Conservation (phyloP, 2,329 filamentous ascomycete species). For the Triangularia setosa region DNA sequence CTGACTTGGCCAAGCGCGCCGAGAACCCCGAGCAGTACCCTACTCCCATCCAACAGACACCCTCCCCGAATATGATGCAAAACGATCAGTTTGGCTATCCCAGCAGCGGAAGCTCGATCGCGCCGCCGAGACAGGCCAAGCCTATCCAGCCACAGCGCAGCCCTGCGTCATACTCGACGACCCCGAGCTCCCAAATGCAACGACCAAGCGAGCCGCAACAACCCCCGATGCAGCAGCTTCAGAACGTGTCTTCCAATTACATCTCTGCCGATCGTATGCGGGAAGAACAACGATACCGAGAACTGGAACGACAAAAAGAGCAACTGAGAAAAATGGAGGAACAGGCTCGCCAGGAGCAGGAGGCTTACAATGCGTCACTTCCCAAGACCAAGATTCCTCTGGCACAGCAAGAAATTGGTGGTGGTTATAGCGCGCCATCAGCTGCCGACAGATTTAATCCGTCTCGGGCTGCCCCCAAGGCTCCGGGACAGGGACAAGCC, state of each 20-base stretch:
- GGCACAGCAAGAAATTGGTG: constrained; percentile 80
- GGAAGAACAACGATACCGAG: constrained; percentile 59
- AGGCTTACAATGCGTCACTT: constrained; percentile 84
- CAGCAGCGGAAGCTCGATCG: constrained; percentile 55
- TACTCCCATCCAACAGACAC: constrained; percentile 65
- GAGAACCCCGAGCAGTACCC: constrained; percentile 68
- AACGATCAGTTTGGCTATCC: constrained; percentile 62
- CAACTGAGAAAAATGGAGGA: constrained; percentile 57
- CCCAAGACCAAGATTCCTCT: constrained; percentile 76
- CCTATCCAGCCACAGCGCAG: constrained; percentile 42
- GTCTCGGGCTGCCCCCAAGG: constrained; percentile 70
- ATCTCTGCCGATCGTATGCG: constrained; percentile 46
- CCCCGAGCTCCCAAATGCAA: constrained; percentile 36
- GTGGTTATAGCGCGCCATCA: constrained; percentile 57
- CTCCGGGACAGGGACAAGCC: constrained; percentile 46
- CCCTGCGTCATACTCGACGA: constrained; percentile 37
- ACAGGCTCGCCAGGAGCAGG: constrained; percentile 69
- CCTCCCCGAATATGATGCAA: constrained; percentile 52
- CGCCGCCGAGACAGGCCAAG: constrained; percentile 65
- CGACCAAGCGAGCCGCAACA: constrained; percentile 45
- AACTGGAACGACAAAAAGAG: constrained; percentile 56
- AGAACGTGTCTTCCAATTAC: constrained; percentile 53
- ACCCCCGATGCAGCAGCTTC: constrained; percentile 53
- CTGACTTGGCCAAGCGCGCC: constrained; percentile 72
- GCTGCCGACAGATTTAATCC: constrained; percentile 73